Base-by-base conservation (phyloP, 148 eudicot species). In the Fallopia convolvulus region DNA sequence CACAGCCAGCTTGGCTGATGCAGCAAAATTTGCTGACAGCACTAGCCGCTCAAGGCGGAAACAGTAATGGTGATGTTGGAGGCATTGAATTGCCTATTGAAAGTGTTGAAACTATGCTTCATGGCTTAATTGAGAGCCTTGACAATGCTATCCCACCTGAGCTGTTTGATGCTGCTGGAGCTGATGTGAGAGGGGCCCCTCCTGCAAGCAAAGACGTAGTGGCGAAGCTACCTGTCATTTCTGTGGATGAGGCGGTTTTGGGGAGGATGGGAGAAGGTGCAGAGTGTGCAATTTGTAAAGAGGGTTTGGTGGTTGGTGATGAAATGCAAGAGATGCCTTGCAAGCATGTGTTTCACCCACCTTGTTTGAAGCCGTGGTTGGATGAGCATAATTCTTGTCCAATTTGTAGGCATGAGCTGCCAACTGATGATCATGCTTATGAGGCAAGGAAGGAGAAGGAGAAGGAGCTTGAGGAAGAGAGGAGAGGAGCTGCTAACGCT, bases 401-500 rank as follows among this genome's bases (percentile, higher is more conserved):
- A 0, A 90, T 90, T 39, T 95, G 99, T 70, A 86, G 99, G 44
- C 93, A 91, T 39, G 99, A 95, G 82, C 78, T 95, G 80, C 91
- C 85, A 2, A 95, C 99, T 6, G 98, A 95, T 85, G 99, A 95
- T 79, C 97, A 90, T 80, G 86, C 82, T 53, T 95, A 95, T 74
- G 99, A 95, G 85, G 89, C 97, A 21, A 80, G 97, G 89, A 95
- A 93, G 86, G 97, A 95, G 80, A 81, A 94, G 75, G 99, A 95
- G 85, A 93, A 90, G 76, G 98, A 95, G 82, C 92, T 92, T 1
- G 99, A 91, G 78, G 99, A 95, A 77, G 99, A 95, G 77, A 85
- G 97, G 74, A 87, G 88, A 78, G 99, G 99, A 36, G 99, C 99
- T 79, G 98, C 97, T n/a, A 93, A 93, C 78, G 99, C 99, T 65